Evolutionary conservation across 352 stramenopile species (phyloP).

Genomic region (Phytophthora kernoviae): DNA sequence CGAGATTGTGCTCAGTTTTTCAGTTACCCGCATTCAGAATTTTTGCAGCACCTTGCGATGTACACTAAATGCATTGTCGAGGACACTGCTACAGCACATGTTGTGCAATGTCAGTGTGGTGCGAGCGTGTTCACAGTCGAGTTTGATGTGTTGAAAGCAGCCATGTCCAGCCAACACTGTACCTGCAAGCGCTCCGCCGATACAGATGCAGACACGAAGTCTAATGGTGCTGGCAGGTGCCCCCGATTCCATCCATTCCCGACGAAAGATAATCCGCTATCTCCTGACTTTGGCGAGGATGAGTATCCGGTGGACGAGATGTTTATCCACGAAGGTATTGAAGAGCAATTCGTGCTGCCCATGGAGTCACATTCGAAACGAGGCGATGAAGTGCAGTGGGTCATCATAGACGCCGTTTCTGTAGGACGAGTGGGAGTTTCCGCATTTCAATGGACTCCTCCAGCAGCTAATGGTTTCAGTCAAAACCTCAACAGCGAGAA

Average conservation of each 20-base stretch:
- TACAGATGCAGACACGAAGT: not conserved
- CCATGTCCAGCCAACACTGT: conserved; percentile 22
- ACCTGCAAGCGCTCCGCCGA: conserved; percentile 9
- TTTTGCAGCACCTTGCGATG: conserved; percentile 36
- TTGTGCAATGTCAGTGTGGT: conserved; percentile 52
- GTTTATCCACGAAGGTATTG: conserved; percentile 32
- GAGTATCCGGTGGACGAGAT: conserved; percentile 20
- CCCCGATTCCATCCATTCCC: conserved; percentile 47
- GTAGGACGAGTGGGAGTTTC: conserved; percentile 22
- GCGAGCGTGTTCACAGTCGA: conserved; percentile 40
- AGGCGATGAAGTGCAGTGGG: conserved; percentile 36
- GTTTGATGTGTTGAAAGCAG: conserved; percentile 14
- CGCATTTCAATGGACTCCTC: conserved; percentile 6
- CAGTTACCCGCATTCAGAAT: conserved; percentile 27
- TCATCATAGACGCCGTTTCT: conserved; percentile 28
- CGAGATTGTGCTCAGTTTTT: conserved; percentile 39
- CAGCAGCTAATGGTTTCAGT: not conserved
- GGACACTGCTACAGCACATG: conserved; percentile 18
- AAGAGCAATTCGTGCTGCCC: conserved; percentile 42
- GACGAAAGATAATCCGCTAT: conserved; percentile 3
- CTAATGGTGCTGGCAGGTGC: conserved; percentile 4
- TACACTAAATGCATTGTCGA: conserved; percentile 17
- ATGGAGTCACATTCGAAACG: conserved; percentile 35
- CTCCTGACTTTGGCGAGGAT: conserved; percentile 26
- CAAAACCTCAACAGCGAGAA: not conserved